Base-by-base conservation (phyloP, 169 alveolate species). In the Cryptosporidium felis region DNA sequence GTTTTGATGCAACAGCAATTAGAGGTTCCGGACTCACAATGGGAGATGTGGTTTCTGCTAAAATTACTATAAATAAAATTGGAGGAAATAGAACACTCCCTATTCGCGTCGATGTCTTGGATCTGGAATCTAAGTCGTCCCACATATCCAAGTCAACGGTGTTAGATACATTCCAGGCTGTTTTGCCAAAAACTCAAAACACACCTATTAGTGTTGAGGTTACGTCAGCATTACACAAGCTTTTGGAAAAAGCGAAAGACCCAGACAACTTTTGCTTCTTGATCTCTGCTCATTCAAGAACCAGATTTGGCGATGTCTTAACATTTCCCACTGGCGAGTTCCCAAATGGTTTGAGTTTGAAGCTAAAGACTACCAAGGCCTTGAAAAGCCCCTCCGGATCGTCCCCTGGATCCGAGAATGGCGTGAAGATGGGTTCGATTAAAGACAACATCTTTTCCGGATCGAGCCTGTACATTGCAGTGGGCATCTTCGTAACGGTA, bases 41-140 rank as follows among this genome's bases (percentile, higher is more conserved):
- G 6, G 74, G 32, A 1, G 85, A 74, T 74, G 10, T 74, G 8
- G 42, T 74, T 26, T 53, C 66, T 4, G 67, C 60, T 8, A 34
- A 34, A 53, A 28, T 74, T 21, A 8, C 18, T 34, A 8, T 74
- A 18, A 49, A 74, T 40, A 74, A 74, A 26, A 56, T 74, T n/a
- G 85, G 85, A 8, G 85, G 85, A 9, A 32, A 58, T 21, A 49
- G 85, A 40, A 51, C 74, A 16, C 38, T 74, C 5, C 85, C 85
- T 5, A 32, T 74, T 53, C 63, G 85, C 18, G 44, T 74, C 41
- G 85, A 74, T 49, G 38, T 74, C n/a, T 45, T 74, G 16, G 28
- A 56, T 34, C 21, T 74, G 23, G 45, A 36, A 6, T 18, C 65
- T 12, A 74, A 51, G 30, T 74, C 85, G 14, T 53, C 74, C 23